Conservation (phyloP, 1,139 yeast genomes). For the Candida pseudocylindracea region DNA sequence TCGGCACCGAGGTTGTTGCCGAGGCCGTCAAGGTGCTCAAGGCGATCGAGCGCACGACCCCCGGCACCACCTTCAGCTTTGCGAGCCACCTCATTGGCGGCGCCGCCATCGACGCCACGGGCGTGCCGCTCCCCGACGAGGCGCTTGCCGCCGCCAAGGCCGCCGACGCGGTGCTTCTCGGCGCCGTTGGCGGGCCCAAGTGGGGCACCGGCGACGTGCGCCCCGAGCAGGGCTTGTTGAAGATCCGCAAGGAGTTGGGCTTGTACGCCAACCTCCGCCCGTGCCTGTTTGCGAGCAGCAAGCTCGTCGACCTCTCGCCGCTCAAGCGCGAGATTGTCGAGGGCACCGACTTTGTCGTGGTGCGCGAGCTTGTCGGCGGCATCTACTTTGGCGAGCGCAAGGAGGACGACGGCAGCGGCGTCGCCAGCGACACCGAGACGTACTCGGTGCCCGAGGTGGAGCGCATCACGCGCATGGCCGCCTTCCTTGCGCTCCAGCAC, state of each 20-base stretch:
- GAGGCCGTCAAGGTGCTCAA: slow-evolving; percentile 84
- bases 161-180: slow-evolving; percentile 84
- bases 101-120: slow-evolving; percentile 95
- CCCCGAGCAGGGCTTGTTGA: slow-evolving; percentile 90
- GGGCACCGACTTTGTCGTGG: slow-evolving; percentile 84
- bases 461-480: slow-evolving; percentile 96
- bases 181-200: slow-evolving; percentile 98
- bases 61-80: slow-evolving; percentile 43
- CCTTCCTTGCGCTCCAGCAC: slow-evolving; percentile 82
- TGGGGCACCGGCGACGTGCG: slow-evolving; percentile 93
- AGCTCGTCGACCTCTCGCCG: slow-evolving; percentile 70
- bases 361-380: slow-evolving; percentile 94
- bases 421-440: slow-evolving; percentile 87
- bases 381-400: slow-evolving; percentile 90
- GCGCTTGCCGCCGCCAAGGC: slow-evolving; percentile 67
- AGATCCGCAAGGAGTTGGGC: slow-evolving; percentile 85
- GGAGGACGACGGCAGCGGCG: slow-evolving; percentile 61
- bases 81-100: slow-evolving; percentile 84
- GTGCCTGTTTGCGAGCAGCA: slow-evolving; percentile 81
- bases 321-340: slow-evolving; percentile 61
- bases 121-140: slow-evolving; percentile 77
- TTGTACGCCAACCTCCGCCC: slow-evolving; percentile 93
- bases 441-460: slow-evolving; percentile 81
- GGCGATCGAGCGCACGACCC: slow-evolving; percentile 47
- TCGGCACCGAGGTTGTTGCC: slow-evolving; percentile 70